Base-by-base conservation (phyloP, 2,329 filamentous ascomycete species). In the Colletotrichum filicis region DNA sequence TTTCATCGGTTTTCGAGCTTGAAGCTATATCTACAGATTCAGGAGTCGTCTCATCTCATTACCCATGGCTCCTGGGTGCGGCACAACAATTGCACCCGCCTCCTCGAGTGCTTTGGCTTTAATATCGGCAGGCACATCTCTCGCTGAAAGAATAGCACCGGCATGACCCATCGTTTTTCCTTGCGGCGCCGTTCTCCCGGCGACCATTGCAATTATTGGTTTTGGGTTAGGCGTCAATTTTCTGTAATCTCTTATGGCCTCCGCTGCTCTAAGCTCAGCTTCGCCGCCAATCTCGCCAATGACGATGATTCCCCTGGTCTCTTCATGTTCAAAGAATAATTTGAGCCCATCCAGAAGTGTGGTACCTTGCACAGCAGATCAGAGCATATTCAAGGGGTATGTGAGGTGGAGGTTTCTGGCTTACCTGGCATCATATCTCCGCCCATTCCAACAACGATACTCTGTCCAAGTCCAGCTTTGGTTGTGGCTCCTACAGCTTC, bases 401-500 rank as follows among this genome's bases (percentile, higher is more conserved):
- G 4, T 14, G 5, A 0, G 12, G 4, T 5, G 7, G 56, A 26
- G n/a, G 24, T 16, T 14, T 3, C n/a, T 2, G 32, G 32, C 71
- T 26, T 74, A 82, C 92, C 92, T 1, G 93, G 92, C 68, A 95
- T 83, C 46, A 93, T 87, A 78, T 95, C 94, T 2, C 94, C 94
- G 3, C 94, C 94, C 85, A 95, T 92, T 19, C 92, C 93, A 57
- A 95, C 91, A 55, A 93, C 93, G 7, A 95, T 83, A 77, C 92
- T 94, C 80, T 96, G 94, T 0, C 94, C 94, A 1, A 95, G 83
- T 0, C 93, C 93, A n/a, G 90, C 91, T 74, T 91, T 87, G 7
- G 92, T 94, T 28, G 94, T 91, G 1, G 92, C 92, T 0, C 92
- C 93, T 1, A 95, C 93, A 2, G 93, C 91, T 80, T 96, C 94